phyloP scores from a whole-genome alignment of 2,329 filamentous ascomycete genomes.

The Fusarium sp. region DNA sequence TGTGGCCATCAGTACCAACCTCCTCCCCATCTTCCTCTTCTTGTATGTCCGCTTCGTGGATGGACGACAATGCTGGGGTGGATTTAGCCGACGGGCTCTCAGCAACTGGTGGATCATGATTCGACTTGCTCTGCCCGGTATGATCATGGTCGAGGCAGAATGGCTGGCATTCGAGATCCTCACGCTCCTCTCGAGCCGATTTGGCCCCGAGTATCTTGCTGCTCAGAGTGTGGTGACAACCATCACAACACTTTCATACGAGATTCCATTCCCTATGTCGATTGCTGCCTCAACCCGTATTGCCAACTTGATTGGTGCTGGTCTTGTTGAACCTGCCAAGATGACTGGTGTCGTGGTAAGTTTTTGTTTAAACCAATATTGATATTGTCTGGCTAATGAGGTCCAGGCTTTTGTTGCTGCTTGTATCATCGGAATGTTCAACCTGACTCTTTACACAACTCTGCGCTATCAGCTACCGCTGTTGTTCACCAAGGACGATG shows the following conservation, averaged over 20 bases:
- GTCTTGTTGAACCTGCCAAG: conserved; percentile 81
- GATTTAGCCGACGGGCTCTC: conserved; percentile 75
- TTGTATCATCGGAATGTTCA: conserved; percentile 78
- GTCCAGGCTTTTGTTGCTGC: conserved; percentile 69
- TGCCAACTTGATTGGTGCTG: conserved; percentile 91
- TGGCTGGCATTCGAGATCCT: conserved; percentile 93
- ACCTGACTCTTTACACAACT: conserved; percentile 73
- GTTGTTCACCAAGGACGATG: conserved; percentile 79
- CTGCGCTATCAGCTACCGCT: conserved; percentile 78
- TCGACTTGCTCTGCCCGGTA: conserved; percentile 83
- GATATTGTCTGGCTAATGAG: background rate
- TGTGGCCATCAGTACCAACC: conserved; percentile 78
- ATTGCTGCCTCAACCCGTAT: conserved; percentile 90
- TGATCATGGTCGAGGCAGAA: conserved; percentile 94
- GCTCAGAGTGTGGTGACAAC: conserved; percentile 88
- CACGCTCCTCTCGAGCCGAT: conserved; percentile 82
- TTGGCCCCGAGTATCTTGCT: conserved; percentile 81
- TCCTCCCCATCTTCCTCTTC: conserved; percentile 80
- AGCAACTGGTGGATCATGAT: conserved; percentile 85
- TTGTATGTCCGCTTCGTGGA: conserved; percentile 79
- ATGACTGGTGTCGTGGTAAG: conserved; percentile 79
- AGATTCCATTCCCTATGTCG: conserved; percentile 90
- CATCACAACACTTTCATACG: conserved; percentile 82
- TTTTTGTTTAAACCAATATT: conserved; percentile 10
- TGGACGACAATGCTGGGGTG: conserved; percentile 84